Base-by-base conservation (phyloP, 306 rosid genomes). In the Carpinus fangiana region DNA sequence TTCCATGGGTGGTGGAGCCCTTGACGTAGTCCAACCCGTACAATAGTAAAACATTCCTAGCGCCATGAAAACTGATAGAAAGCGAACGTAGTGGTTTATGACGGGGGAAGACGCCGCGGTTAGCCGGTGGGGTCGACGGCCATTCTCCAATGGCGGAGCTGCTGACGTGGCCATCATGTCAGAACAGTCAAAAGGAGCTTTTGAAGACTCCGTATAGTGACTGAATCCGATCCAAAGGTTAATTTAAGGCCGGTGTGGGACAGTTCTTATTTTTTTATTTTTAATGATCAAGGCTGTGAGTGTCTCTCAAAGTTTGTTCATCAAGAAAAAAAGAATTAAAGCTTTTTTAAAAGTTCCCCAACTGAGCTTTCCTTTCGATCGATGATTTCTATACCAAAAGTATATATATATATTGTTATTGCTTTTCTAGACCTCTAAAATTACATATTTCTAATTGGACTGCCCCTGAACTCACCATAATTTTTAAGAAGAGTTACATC, bases 361-460 rank as follows among this genome's bases (percentile, higher is more conserved):
- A 78, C 89, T 36, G 78, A 84, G 87, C 93, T 89, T 91, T 91
- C 93, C 69, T 26, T 79, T 23, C 26, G 26, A 23, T 76, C 83
- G 90, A 84, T 91, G 87, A 86, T 87, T 89, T 83, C 93, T 53
- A 89, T 47, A 47, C 61, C 61, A 18, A 56, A 18, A n/a, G 21
- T 20, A 41, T 41, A 41, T 38, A 38, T 38, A 38, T 41, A 41
- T 41, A 41, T 41, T 6, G 45, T 41, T 11, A 62, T 78, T 68
- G 36, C 73, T 51, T 11, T 13, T 4, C 14, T 3, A 20, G 41
- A 54, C 72, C 57, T 61, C 36, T 21, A 18, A 20, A 69, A 28
- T 48, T 21, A 21, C n/a, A 1, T 7, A 51, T 66, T 16, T 73
- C 65, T 21, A 38, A 4, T 56, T 73, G 1, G 16, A 31, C 18